phyloP scores from a whole-genome alignment of 495 filamentous ascomycete genomes.

The Penicillium tannophilum region DNA sequence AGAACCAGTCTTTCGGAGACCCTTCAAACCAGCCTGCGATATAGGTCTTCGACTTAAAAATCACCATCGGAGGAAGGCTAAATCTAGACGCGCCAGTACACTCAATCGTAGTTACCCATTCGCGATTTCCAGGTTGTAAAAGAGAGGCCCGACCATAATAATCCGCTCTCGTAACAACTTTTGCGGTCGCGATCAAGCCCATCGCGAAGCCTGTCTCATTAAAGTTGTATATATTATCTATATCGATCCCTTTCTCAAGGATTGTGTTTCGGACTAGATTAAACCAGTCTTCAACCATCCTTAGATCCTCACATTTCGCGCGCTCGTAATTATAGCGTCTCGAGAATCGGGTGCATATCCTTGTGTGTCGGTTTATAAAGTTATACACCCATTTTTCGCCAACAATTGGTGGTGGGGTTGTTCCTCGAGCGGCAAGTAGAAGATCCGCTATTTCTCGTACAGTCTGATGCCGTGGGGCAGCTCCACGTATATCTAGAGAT shows the following conservation, averaged over 20 bases:
- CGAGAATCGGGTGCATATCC: constrained; percentile 33
- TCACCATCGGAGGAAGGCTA: constrained; percentile 22
- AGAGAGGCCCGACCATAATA: constrained; percentile 13
- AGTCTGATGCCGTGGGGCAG: constrained; percentile 6
- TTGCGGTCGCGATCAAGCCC: no score
- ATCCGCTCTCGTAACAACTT: constrained; percentile 27
- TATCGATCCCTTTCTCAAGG: no score
- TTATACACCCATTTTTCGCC: constrained; percentile 14
- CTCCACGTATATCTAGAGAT: constrained; percentile 18
- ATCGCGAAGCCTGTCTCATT: no score
- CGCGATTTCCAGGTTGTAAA: constrained; percentile 36
- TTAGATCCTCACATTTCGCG: no score
- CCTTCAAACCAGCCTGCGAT: neutral
- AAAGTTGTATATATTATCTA: no score
- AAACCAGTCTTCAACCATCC: no score
- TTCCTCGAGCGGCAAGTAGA: no score
- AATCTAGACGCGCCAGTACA: constrained; percentile 24
- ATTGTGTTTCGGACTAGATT: no score
- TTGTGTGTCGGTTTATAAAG: constrained; percentile 34
- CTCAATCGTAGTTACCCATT: constrained; percentile 41
- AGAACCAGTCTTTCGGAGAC: neutral
- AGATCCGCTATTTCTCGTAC: constrained; percentile 9
- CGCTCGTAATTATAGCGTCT: neutral
- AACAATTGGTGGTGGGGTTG: no score
- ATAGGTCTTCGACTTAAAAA: constrained; percentile 17